A percentile compares a stretch with the other conserved stretches of the same genome.
These are phyloP conservation scores for Exophiala sp. DNA, from an alignment of 2,329 filamentous ascomycete genomes.

Conservation along the genomic window DNA sequence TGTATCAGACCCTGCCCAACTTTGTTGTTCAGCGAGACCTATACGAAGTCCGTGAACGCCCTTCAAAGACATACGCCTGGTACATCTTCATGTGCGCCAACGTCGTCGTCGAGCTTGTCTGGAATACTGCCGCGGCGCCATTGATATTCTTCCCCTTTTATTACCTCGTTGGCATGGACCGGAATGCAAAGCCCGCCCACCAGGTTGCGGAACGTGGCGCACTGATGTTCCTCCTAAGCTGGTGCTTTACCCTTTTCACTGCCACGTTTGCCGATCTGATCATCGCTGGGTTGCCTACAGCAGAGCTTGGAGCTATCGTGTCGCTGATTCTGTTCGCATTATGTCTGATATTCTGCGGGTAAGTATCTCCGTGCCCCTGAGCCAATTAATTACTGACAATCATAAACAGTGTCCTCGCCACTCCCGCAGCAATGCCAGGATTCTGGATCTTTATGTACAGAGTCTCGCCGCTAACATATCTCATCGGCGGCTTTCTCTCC, in stretches of 20 bases:
- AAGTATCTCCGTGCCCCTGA: no score
- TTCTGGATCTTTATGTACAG: conserved; percentile 64
- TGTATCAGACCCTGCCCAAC: conserved; percentile 49
- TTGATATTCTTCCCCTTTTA: conserved; percentile 62
- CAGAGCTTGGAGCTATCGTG: no score
- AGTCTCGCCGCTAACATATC: conserved; percentile 74
- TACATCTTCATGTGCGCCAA: conserved; percentile 65
- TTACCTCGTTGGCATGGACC: conserved; percentile 52
- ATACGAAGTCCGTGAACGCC: conserved; percentile 55
- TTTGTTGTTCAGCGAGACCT: conserved; percentile 53
- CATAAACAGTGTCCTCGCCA: conserved; percentile 64
- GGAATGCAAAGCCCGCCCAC: conserved; percentile 52
- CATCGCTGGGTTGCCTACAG: no score
- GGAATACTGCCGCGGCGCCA: conserved; percentile 54
- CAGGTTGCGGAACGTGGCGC: conserved; percentile 64
- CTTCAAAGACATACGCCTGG: conserved; percentile 69
- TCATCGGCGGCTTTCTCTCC: conserved; percentile 65
- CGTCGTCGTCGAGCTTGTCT: conserved; percentile 65
- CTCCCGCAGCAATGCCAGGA: conserved; percentile 52
- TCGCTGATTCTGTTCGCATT: conserved; percentile 56
- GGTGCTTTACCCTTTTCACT: conserved; percentile 63
- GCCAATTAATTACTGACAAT: no score
- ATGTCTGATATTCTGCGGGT: conserved; percentile 54
- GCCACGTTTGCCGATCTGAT: conserved; percentile 67
- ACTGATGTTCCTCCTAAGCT: conserved; percentile 59